Conservation (phyloP, 2,329 filamentous ascomycete species). For the Xylariales sp. region DNA sequence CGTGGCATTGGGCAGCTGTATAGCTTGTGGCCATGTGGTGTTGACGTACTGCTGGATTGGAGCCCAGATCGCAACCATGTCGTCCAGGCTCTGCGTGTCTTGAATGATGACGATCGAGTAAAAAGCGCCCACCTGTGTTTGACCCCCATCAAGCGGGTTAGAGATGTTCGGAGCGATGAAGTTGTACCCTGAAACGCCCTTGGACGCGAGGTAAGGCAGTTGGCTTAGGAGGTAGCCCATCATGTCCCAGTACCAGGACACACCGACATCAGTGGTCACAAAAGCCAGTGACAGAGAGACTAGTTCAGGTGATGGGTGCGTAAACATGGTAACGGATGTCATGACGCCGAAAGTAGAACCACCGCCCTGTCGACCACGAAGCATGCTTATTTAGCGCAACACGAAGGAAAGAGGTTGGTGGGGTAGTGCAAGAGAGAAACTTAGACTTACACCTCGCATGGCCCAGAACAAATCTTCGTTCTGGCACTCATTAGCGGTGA, state of each 20-base stretch:
- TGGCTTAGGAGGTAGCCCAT: conserved; percentile 40
- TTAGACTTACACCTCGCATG: conserved; percentile 46
- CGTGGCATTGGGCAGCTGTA: conserved; percentile 5
- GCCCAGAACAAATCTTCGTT: conserved; percentile 62
- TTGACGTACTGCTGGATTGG: conserved; percentile 33
- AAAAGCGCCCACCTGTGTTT: conserved; percentile 22
- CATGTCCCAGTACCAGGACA: conserved; percentile 38
- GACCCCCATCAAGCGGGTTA: conserved; percentile 3
- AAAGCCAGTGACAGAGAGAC: conserved; percentile 21
- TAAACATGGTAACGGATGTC: conserved; percentile 51
- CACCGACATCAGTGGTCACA: conserved; percentile 20
- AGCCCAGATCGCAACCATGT: conserved; percentile 22
- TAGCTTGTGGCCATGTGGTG: conserved; percentile 30
- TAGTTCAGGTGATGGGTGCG: conserved; percentile 33
- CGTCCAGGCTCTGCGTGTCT: conserved; percentile 25
- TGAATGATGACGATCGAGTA: conserved; percentile 28
- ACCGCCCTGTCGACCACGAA: conserved; percentile 41
- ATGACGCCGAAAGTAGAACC: conserved; percentile 59
- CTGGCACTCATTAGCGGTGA: conserved; percentile 47
- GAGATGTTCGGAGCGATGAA: conserved; percentile 29
- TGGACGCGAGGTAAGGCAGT: conserved; percentile 42
- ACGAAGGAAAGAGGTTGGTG: not conserved
- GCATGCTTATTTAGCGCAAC: no score
- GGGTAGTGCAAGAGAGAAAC: not conserved
- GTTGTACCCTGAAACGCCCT: conserved; percentile 48